Evolutionary conservation across 345 rosid genomes (phyloP), one percentile per base, ranked within the genome.

Genomic region (Dipteronia sinensis): DNA sequence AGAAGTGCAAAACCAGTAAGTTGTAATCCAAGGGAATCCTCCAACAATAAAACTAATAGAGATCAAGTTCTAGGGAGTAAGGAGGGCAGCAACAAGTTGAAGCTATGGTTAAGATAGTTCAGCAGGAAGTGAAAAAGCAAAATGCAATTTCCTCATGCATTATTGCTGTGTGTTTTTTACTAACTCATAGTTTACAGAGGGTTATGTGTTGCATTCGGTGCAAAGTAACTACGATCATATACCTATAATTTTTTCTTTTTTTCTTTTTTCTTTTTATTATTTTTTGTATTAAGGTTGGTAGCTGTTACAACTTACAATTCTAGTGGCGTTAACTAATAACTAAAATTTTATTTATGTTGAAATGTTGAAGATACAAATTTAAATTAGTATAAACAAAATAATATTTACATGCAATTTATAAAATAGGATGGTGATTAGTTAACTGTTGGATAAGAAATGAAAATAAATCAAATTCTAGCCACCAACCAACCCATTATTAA

Each of bases 31-130:
- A 80, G 59, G 65, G 53, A 73, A 38, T 31, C 53, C 47, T 73
- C 76, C 20, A 63, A 11, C 47, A 58, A 22, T 75, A 83, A 67
- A 72, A 63, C 61, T 29, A 74, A 74, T 51, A 73, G 75, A 73
- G 78, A 79, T 76, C 86, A 76, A 40, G 51, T 8, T 19, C 40
- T 19, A 22, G 80, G 74, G 5, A 25, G 51, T 0, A 80, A 42
- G 66, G 86, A 82, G 29, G 72, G 59, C 22, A 49, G 27, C 69
- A 70, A 7, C 53, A 87, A 56, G 72, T 25, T 46, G 76, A 87
- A 84, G 61, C 47, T 74, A 16, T 83, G 89, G 87, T 38, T 79
- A 68, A 78, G 81, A 49, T 82, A 61, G 77, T 76, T 51, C 10
- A 34, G 9, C 10, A 55, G 59, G n/a, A 9, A 6, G 53, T 7